A percentile compares a stretch with the other conserved stretches of the same genome.
These are phyloP conservation scores for Blastocystis sp. DNA, from an alignment of 352 stramenopile species.

Conservation along the genomic window DNA sequence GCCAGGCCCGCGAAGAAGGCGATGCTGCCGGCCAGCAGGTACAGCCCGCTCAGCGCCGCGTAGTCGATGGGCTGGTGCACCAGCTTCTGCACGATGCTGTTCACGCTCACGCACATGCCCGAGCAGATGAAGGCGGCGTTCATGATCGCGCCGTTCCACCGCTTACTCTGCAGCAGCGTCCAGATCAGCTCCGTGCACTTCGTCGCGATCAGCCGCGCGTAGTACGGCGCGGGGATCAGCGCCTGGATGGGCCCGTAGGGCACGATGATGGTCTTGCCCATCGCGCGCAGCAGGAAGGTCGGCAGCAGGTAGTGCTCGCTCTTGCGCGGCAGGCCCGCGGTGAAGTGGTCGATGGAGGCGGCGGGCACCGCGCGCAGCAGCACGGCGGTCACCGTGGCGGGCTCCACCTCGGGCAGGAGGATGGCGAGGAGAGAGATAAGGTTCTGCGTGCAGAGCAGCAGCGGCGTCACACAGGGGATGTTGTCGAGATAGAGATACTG, in stretches of 20 bases:
- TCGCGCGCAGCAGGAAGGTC: slow-evolving; percentile 23
- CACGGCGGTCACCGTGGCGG: neutral
- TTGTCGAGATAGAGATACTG: slow-evolving; percentile 52
- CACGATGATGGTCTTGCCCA: slow-evolving; percentile 32
- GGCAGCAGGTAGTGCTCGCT: slow-evolving; percentile 25
- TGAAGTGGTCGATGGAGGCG: neutral
- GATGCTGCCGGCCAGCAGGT: slow-evolving; percentile 29
- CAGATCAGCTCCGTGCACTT: slow-evolving; percentile 46
- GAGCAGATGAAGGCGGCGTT: slow-evolving; percentile 10
- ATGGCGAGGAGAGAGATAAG: slow-evolving; percentile 1
- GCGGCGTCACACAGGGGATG: slow-evolving; percentile 18
- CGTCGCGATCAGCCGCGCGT: slow-evolving; percentile 16
- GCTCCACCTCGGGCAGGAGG: neutral
- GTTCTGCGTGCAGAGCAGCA: slow-evolving; percentile 47
- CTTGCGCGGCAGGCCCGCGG: neutral
- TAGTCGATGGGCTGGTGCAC: slow-evolving; percentile 27
- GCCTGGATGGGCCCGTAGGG: slow-evolving; percentile 38
- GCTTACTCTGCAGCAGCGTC: slow-evolving; percentile 8
- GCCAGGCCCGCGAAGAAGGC: slow-evolving; percentile 20
- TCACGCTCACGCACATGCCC: neutral
- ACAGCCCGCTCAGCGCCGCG: neutral
- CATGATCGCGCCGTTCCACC: slow-evolving; percentile 25
- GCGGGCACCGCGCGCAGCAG: neutral
- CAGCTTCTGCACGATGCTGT: slow-evolving; percentile 20
- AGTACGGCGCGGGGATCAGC: slow-evolving; percentile 66